Conservation (phyloP, 306 rosid species). For the Prunus mira region DNA sequence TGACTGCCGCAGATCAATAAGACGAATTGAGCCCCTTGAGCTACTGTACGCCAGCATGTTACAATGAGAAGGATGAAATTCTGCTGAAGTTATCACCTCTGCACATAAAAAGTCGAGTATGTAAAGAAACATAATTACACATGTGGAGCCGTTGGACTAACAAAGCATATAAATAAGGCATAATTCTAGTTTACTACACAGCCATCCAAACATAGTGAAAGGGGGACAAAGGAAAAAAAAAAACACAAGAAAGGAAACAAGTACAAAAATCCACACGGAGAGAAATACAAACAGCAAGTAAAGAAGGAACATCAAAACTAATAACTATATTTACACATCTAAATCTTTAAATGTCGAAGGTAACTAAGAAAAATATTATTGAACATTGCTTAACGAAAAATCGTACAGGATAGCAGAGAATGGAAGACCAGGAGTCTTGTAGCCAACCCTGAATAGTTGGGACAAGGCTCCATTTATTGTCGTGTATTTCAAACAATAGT, state of each 20-base stretch:
- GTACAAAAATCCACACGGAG: no score
- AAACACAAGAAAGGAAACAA: not conserved
- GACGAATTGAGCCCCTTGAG: conserved; percentile 96
- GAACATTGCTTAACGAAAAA: not conserved
- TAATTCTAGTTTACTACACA: not conserved
- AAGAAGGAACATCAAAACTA: not conserved
- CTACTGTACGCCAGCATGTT: conserved; percentile 94
- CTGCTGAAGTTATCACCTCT: conserved; percentile 99
- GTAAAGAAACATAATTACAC: not conserved
- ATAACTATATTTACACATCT: not conserved
- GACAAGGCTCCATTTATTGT: not conserved
- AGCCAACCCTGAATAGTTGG: not conserved
- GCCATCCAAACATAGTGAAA: not conserved
- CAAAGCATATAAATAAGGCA: not conserved
- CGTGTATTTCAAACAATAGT: not conserved
- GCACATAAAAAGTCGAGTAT: conserved; percentile 32
- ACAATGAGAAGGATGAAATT: conserved; percentile 96
- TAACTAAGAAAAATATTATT: not conserved
- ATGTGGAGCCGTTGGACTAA: not conserved
- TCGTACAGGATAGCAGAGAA: not conserved
- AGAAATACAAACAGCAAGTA: no score
- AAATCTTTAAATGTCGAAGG: not conserved
- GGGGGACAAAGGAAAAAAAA: not conserved
- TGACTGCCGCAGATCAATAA: conserved; percentile 94
- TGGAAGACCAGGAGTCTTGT: not conserved